A percentile compares a stretch with the other conserved stretches of the same genome.
Conservation (phyloP, 139 green algal genomes). For the Pseudopediastrum boryanum region DNA sequence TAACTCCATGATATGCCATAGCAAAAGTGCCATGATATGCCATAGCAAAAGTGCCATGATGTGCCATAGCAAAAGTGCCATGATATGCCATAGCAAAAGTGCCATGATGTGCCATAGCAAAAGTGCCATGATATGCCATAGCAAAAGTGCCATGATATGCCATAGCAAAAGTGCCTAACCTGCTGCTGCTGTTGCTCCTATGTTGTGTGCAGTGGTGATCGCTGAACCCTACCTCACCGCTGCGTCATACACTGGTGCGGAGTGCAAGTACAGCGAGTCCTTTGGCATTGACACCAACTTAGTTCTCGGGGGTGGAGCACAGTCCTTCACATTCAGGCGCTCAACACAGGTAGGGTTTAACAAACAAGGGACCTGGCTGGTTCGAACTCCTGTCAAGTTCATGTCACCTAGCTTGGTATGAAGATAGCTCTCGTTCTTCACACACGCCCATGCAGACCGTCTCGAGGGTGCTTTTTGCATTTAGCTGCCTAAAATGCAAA, state of each 20-base stretch:
- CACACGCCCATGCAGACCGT: too few species aligned
- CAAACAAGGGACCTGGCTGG: too few species aligned
- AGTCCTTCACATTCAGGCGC: constrained; percentile 27
- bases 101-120: not conserved
- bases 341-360: constrained; percentile 15
- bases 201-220: not conserved
- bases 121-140: not conserved
- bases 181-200: not conserved
- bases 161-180: not conserved
- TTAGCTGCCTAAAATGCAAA: too few species aligned
- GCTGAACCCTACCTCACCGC: constrained; percentile 17
- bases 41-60: too few species aligned
- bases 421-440: too few species aligned
- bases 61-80: not conserved
- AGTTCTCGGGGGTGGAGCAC: constrained; percentile 7
- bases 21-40: too few species aligned
- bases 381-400: too few species aligned
- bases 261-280: constrained; percentile 30
- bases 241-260: constrained; percentile 16
- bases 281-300: constrained; percentile 26
- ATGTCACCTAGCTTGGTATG: too few species aligned
- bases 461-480: too few species aligned
- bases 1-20: too few species aligned
- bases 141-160: not conserved
- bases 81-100: not conserved